Evolutionary conservation across 345 rosid species (phyloP).

Genomic region (Chamaenerion angustifolium): DNA sequence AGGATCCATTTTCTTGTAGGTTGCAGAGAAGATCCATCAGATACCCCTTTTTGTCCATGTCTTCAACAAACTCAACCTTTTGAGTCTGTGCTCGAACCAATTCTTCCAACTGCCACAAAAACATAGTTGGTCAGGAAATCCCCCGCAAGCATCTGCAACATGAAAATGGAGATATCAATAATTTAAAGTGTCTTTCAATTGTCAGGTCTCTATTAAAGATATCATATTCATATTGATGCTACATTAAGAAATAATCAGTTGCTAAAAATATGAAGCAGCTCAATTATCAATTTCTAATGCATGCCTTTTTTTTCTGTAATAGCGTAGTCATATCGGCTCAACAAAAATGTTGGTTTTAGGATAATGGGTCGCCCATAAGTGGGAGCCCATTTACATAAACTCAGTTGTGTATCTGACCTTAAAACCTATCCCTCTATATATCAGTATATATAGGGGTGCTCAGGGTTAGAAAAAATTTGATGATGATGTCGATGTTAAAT

Average conservation of each 20-base stretch:
- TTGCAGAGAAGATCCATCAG: conserved; percentile 22
- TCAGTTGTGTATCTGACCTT: no score
- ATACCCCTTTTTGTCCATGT: conserved; percentile 24
- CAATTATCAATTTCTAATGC: neutral
- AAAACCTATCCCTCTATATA: no score
- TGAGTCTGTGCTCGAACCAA: conserved; percentile 41
- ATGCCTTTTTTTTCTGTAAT: neutral
- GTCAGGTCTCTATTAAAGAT: no score
- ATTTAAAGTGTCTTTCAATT: neutral
- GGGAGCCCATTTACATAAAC: no score
- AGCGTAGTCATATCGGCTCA: neutral
- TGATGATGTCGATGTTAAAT: no score
- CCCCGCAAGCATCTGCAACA: conserved; percentile 38
- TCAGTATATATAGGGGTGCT: no score
- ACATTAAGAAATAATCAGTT: neutral
- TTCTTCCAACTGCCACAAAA: conserved; percentile 39
- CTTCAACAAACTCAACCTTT: conserved; percentile 32
- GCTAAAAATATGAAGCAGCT: neutral
- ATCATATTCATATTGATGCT: no score
- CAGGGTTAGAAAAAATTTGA: no score
- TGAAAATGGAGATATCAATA: neutral
- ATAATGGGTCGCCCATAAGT: no score
- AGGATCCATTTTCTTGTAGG: conserved; percentile 9
- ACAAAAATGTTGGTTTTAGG: no score
- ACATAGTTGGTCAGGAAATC: conserved; percentile 38